phyloP scores from a whole-genome alignment of 2,329 filamentous ascomycete genomes.

The Paraconiothyrium sp. region DNA sequence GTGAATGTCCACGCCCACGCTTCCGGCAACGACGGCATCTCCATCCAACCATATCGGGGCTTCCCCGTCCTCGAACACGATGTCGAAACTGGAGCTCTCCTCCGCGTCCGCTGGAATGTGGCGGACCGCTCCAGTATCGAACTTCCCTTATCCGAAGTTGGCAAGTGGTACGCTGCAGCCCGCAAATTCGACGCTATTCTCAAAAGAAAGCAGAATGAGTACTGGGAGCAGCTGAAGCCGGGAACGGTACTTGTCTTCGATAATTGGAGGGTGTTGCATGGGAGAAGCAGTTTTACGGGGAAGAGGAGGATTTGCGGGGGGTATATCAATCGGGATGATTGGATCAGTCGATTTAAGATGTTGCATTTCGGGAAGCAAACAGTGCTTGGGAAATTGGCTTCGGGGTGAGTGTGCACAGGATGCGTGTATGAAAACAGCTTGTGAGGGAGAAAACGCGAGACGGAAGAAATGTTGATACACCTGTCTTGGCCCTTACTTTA shows the following conservation, averaged over 20 bases:
- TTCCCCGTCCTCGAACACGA: slow-evolving; percentile 78
- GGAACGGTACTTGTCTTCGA: slow-evolving; percentile 91
- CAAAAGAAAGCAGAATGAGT: slow-evolving; percentile 71
- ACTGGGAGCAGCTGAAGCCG: slow-evolving; percentile 82
- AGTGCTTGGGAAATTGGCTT: slow-evolving; percentile 27
- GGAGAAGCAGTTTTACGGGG: slow-evolving; percentile 82
- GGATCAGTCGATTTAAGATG: slow-evolving; percentile 34
- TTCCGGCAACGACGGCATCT: slow-evolving; percentile 85
- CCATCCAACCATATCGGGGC: slow-evolving; percentile 74
- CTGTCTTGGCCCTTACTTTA: slow-evolving; percentile 34
- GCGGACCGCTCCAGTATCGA: slow-evolving; percentile 81
- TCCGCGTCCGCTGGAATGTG: slow-evolving; percentile 90
- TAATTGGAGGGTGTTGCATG: slow-evolving; percentile 95
- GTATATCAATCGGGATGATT: slow-evolving; percentile 61
- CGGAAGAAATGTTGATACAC: slow-evolving; percentile 41
- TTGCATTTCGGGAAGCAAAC: slow-evolving; percentile 25
- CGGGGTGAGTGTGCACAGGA: slow-evolving; percentile 12
- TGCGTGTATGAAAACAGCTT: neutral
- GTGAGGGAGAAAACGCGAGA: slow-evolving; percentile 7
- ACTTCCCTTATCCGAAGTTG: slow-evolving; percentile 60
- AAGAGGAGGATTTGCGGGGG: slow-evolving; percentile 88
- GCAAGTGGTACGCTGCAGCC: slow-evolving; percentile 82
- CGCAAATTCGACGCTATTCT: slow-evolving; percentile 77
- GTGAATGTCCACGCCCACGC: slow-evolving; percentile 78
- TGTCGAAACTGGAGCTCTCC: slow-evolving; percentile 54